Conservation (phyloP, 805 yeast genomes). For the Spathaspora girioi region DNA sequence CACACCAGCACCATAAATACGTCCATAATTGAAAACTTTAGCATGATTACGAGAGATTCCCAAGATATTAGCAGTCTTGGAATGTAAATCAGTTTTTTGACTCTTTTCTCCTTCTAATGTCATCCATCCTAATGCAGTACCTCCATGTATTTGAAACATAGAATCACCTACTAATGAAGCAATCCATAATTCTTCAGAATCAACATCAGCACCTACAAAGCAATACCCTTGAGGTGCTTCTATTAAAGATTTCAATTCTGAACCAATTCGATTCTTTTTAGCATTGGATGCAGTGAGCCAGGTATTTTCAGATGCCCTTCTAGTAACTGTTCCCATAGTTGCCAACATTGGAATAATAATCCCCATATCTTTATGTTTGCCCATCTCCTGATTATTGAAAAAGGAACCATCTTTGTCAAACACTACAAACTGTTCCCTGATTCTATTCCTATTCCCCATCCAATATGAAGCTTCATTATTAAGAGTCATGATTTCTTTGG, state of each 20-base stretch:
- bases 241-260: slow-evolving; percentile 85
- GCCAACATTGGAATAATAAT: slow-evolving; percentile 79
- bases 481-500: slow-evolving; percentile 72
- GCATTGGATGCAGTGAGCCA: slow-evolving; percentile 98
- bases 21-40: slow-evolving; percentile 91
- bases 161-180: slow-evolving; percentile 95
- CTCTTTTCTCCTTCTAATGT: slow-evolving; percentile 91
- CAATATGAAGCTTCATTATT: slow-evolving; percentile 86
- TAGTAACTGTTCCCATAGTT: slow-evolving; percentile 94
- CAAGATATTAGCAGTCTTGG: slow-evolving; percentile 85
- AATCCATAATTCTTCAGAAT: slow-evolving; percentile 97
- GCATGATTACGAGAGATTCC: slow-evolving; percentile 92
- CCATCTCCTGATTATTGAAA: slow-evolving; percentile 21
- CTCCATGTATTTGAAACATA: slow-evolving; percentile 84
- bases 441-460: slow-evolving; percentile 86
- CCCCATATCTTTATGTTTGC: slow-evolving; percentile 43
- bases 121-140: slow-evolving; percentile 99
- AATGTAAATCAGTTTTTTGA: slow-evolving; percentile 92
- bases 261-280: slow-evolving; percentile 78
- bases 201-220: slow-evolving; percentile 98
- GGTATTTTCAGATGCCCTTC: slow-evolving; percentile 94
- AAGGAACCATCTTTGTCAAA: slow-evolving; percentile 29
- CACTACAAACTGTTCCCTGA: slow-evolving; percentile 81
- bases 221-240: slow-evolving; percentile 85
- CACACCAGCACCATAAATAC: slow-evolving; percentile 97